Evolutionary conservation across 805 yeast species (phyloP), one percentile per base, ranked within the genome.

Genomic region (Nakazawaea sp.): DNA sequence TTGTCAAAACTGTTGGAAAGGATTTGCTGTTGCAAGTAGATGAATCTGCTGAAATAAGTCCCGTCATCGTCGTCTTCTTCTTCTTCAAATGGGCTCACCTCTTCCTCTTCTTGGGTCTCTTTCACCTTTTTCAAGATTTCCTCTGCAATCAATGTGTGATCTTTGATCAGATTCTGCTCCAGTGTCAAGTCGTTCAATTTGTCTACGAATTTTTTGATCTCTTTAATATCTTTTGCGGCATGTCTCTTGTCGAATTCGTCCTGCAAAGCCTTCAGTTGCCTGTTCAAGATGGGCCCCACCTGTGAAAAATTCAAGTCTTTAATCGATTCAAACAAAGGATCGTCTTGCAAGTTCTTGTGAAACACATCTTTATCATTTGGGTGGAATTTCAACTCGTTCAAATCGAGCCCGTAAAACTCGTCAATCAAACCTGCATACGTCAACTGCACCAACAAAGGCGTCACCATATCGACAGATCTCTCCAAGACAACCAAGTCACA

Each of bases 401-500:
- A 52, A 11, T 68, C 62, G 5, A 80, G 59, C 4, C 72, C 75
- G 45, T 76, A 67, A 10, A 76, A 53, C 47, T 89, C 96, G 53
- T 84, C 89, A 16, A 88, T 62, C 12, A 92, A 62, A 0, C 97
- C 98, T 13, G 73, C 65, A 53, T 89, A 90, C 2, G 87, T 83
- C 47, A 89, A 59, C 49, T 89, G 97, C 18, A 78, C 75, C 38
- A 87, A 59, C 9, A 86, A 49, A 1, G 87, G 80, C 1, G 95
- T 75, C 4, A 83, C 55, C 30, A 74, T 68, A 58, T 90, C 98
- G 20, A 80, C 55, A 36, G 79, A 74, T 33, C 98, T 64, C 51
- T 90, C 97, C 16, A 90, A 51, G 1, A 89, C 79, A 5, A 90
- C 66, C 20, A 89, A 58, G 50, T 90, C 94, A 35, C 78, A 70